A percentile compares a stretch with the other conserved stretches of the same genome.
These are phyloP conservation scores for Pseudozyma sp. DNA, from an alignment of 1,284 basidiomycete species.

Conservation along the genomic window DNA sequence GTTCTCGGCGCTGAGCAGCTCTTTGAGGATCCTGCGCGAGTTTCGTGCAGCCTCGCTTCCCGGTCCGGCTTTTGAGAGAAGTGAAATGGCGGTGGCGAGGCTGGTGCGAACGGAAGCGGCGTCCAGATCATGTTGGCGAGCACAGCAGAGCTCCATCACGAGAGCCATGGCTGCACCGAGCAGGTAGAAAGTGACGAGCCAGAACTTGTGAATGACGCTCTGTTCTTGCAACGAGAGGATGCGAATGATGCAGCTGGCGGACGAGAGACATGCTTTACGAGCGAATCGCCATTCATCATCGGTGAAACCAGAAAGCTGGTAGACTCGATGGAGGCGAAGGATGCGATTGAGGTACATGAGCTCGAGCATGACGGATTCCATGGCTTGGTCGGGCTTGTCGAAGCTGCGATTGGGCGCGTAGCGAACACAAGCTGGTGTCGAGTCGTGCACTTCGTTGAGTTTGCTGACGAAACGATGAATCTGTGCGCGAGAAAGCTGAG, in stretches of 20 bases:
- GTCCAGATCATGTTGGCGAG: slow-evolving; percentile 35
- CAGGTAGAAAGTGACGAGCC: slow-evolving; percentile 63
- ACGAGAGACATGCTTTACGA: slow-evolving; percentile 46
- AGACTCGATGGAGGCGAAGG: slow-evolving; percentile 62
- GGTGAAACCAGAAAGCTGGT: slow-evolving; percentile 57
- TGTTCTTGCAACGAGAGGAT: slow-evolving; percentile 43
- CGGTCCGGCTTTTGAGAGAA: slow-evolving; percentile 41
- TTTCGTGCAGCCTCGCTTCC: slow-evolving; percentile 48
- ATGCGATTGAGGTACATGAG: slow-evolving; percentile 65
- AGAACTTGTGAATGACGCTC: slow-evolving; percentile 58
- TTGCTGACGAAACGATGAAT: slow-evolving; percentile 44
- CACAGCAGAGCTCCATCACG: slow-evolving; percentile 52
- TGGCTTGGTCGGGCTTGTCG: slow-evolving; percentile 47
- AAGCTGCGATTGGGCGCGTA: slow-evolving; percentile 57
- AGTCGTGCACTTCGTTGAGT: slow-evolving; percentile 57
- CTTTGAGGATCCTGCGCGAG: slow-evolving; percentile 45
- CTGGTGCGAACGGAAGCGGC: slow-evolving; percentile 22
- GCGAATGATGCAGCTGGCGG: slow-evolving; percentile 45
- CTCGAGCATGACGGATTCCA: slow-evolving; percentile 62
- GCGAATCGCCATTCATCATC: slow-evolving; percentile 51
- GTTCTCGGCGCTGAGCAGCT: slow-evolving; percentile 38
- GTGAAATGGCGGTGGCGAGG: slow-evolving; percentile 29
- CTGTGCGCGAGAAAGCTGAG: slow-evolving; percentile 29
- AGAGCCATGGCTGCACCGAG: slow-evolving; percentile 56
- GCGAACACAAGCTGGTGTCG: slow-evolving; percentile 50